A percentile compares a stretch with the other conserved stretches of the same genome.
These are phyloP conservation scores for Chlorella sp. DNA, from an alignment of 139 green algal genomes.

Conservation along the genomic window DNA sequence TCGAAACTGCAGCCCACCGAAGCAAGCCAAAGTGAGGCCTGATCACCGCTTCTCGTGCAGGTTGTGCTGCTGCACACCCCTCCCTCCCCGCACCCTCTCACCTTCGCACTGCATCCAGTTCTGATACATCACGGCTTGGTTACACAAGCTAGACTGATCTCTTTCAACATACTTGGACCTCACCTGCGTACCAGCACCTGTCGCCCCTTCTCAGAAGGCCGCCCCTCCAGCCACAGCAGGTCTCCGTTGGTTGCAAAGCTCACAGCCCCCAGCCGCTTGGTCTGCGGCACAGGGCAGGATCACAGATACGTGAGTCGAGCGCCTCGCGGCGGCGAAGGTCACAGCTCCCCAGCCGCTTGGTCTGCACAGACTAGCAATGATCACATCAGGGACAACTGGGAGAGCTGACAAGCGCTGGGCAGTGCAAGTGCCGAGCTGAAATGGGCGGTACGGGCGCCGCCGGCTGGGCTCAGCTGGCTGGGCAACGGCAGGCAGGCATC, in stretches of 20 bases:
- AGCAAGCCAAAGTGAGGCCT: no score
- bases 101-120: no score
- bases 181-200: slow-evolving; percentile 65
- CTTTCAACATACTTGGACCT: not conserved
- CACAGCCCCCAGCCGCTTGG: slow-evolving; percentile 50
- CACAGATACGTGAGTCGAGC: not conserved
- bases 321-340: not conserved
- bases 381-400: not conserved
- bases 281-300: not conserved
- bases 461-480: no score
- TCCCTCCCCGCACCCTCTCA: not conserved
- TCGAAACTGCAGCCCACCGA: no score
- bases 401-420: not conserved
- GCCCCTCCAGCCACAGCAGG: slow-evolving; percentile 69
- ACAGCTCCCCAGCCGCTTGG: no score
- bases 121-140: not conserved
- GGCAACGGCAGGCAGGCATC: no score
- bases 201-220: slow-evolving; percentile 65
- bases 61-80: not conserved
- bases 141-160: not conserved
- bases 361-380: not conserved
- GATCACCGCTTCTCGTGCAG: no score
- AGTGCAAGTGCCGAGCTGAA: not conserved
- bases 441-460: no score
- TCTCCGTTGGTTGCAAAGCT: slow-evolving; percentile 43